Evolutionary conservation across 306 rosid species (phyloP).

Genomic region (Prinsepia uniflora): DNA sequence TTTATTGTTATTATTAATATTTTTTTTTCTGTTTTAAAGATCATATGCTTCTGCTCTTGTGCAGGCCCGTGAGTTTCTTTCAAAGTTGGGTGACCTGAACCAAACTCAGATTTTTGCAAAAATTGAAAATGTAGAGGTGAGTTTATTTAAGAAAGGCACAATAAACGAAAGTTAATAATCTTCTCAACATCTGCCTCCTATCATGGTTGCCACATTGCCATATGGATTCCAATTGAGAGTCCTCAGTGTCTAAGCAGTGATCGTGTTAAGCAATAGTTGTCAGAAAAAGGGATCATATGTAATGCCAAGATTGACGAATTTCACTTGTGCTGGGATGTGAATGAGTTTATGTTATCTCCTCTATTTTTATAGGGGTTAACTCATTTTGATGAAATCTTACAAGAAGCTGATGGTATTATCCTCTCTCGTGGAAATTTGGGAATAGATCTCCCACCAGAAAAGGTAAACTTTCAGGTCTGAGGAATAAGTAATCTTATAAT

Average conservation of each 20-base stretch:
- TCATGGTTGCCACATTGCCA: constrained; percentile 5
- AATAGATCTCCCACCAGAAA: constrained; percentile 94
- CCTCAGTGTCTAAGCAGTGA: not conserved
- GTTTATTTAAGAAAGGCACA: constrained; percentile 12
- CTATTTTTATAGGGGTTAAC: constrained; percentile 60
- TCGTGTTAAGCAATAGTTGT: not conserved
- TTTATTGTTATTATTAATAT: constrained; percentile 15
- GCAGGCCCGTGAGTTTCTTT: constrained; percentile 89
- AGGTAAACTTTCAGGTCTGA: constrained; percentile 46
- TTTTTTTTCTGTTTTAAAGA: constrained; percentile 5
- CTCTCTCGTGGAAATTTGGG: constrained; percentile 94
- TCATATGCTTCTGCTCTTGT: constrained; percentile 14
- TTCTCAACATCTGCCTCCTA: not conserved
- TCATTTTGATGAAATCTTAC: constrained; percentile 90
- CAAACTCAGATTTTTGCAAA: constrained; percentile 90
- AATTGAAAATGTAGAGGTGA: constrained; percentile 86
- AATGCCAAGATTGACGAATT: not conserved
- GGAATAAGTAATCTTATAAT: not conserved
- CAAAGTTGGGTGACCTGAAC: constrained; percentile 60
- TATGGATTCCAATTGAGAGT: not conserved
- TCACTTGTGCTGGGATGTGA: constrained; percentile 11
- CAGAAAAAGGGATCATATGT: not conserved
- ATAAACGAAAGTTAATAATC: not conserved
- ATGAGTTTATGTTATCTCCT: constrained; percentile 4
- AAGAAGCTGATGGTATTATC: constrained; percentile 94